Conservation (phyloP, 805 yeast species). For the Danielozyma ontarioensis region DNA sequence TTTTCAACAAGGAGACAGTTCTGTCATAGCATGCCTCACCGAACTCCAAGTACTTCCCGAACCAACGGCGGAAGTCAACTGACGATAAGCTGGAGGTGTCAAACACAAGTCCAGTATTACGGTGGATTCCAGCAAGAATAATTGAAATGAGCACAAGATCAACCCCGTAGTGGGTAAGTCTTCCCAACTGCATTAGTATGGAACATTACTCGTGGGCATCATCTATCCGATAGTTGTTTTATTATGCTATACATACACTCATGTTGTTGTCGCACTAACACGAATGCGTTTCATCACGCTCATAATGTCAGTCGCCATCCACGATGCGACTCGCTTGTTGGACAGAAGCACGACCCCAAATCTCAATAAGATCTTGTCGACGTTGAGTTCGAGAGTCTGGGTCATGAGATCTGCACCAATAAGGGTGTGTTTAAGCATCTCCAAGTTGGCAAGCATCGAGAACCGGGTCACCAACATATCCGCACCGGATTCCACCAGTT, state of each 20-base stretch:
- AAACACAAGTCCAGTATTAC: conserved; percentile 71
- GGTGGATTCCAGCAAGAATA: conserved; percentile 78
- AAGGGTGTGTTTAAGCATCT: conserved; percentile 12
- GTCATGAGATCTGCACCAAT: conserved; percentile 9
- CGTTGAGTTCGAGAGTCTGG: conserved; percentile 33
- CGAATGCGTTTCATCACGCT: conserved; percentile 39
- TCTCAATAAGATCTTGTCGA: conserved; percentile 44
- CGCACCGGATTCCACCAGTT: conserved; percentile 52
- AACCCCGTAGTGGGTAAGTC: conserved; percentile 62
- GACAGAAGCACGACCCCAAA: conserved; percentile 32
- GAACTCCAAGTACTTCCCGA: conserved; percentile 48
- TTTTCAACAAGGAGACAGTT: conserved; percentile 39
- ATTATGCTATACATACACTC: neutral
- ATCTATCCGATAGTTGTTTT: too few species aligned
- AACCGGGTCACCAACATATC: conserved; percentile 55
- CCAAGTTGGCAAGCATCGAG: conserved; percentile 31
- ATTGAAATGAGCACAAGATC: conserved; percentile 78
- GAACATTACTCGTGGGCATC: neutral
- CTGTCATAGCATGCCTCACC: conserved; percentile 59
- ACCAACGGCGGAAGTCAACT: conserved; percentile 38
- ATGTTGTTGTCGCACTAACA: neutral
- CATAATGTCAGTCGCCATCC: conserved; percentile 52
- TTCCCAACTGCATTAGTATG: conserved; percentile 50
- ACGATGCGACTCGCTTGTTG: conserved; percentile 55
- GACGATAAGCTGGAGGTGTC: conserved; percentile 48